phyloP scores from a whole-genome alignment of 192 early-diverging fungal genomes.

The Neocallimastix lanati region DNA sequence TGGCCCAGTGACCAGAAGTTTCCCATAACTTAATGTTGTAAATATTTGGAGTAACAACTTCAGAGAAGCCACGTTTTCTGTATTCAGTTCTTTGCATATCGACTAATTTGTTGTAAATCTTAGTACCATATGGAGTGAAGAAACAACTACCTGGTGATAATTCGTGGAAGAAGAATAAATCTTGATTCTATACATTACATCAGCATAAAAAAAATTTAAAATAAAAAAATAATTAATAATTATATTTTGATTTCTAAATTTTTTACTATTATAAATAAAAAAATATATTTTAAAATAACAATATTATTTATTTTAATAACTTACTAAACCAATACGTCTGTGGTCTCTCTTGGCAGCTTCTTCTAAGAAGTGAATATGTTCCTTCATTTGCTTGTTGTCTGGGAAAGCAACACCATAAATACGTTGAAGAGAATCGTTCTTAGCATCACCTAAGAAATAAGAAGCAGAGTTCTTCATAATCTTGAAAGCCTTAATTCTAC shows the following conservation, averaged over 20 bases:
- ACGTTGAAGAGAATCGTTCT: conserved; percentile 95
- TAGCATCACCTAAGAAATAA: conserved; percentile 92
- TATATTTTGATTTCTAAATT: too few relatives aligned
- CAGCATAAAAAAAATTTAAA: not conserved
- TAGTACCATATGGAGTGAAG: conserved; percentile 87
- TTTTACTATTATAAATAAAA: too few relatives aligned
- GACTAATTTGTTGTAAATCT: conserved; percentile 88
- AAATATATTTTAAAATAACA: too few relatives aligned
- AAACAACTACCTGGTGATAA: conserved; percentile 83
- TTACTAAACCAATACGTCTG: conserved; percentile 74
- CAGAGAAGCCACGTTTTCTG: conserved; percentile 78
- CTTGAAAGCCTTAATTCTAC: conserved; percentile 77
- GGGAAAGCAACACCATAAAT: conserved; percentile 99
- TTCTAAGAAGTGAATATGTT: conserved; percentile 87
- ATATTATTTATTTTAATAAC: too few relatives aligned
- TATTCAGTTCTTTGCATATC: conserved; percentile 80
- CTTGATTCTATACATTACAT: conserved; percentile 51
- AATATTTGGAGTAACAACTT: conserved; percentile 97
- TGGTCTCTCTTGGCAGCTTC: conserved; percentile 94
- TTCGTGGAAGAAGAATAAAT: conserved; percentile 97
- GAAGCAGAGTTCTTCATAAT: conserved; percentile 81
- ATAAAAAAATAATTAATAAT: not conserved
- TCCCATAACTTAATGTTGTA: conserved; percentile 97
- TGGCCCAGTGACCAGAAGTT: conserved; percentile 82
- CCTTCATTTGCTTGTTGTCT: conserved; percentile 89